Percentiles rank a stretch among this genome's conserved stretches.
Evolutionary conservation across 805 yeast genomes (phyloP).

Genomic region (Candida corydali): DNA sequence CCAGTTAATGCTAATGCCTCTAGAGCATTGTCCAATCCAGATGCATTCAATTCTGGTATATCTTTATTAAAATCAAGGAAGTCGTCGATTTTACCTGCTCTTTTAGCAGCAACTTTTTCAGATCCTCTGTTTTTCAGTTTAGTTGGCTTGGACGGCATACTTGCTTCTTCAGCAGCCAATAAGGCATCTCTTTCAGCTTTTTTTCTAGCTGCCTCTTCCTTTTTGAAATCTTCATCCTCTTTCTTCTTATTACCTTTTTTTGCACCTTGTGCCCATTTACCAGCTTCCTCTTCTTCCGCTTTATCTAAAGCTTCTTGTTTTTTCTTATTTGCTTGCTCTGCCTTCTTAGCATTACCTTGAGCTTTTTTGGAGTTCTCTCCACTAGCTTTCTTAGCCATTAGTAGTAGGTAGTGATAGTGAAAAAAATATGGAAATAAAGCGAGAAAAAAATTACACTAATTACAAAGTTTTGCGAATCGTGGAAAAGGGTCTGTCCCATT

Average conservation of each 20-base stretch:
- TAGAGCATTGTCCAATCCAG: constrained; percentile 73
- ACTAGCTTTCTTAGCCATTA: constrained; percentile 48
- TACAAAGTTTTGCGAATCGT: constrained; percentile 5
- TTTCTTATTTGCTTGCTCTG: constrained; percentile 59
- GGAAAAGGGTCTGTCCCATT: constrained; percentile 4
- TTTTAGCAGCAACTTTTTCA: constrained; percentile 58
- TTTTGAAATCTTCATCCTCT: constrained; percentile 62
- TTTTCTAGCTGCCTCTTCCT: constrained; percentile 71
- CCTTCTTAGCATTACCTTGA: constrained; percentile 63
- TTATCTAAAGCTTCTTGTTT: constrained; percentile 45
- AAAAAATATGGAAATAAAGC: neutral
- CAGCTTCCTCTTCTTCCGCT: constrained; percentile 52
- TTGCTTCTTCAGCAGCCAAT: constrained; percentile 59
- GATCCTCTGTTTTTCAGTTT: constrained; percentile 60
- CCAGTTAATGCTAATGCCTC: constrained; percentile 70
- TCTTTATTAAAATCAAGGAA: constrained; percentile 54
- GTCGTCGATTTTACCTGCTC: constrained; percentile 62
- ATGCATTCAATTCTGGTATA: constrained; percentile 53
- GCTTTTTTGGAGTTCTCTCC: constrained; percentile 55
- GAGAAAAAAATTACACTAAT: no score
- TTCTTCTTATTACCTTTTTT: constrained; percentile 69
- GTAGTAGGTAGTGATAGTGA: neutral
- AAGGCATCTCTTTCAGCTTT: constrained; percentile 79
- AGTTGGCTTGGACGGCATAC: constrained; percentile 54
- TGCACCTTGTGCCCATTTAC: constrained; percentile 67